Evolutionary conservation across 768 basidiomycete genomes (phyloP).

Genomic region (Neoboletus magnificus): DNA sequence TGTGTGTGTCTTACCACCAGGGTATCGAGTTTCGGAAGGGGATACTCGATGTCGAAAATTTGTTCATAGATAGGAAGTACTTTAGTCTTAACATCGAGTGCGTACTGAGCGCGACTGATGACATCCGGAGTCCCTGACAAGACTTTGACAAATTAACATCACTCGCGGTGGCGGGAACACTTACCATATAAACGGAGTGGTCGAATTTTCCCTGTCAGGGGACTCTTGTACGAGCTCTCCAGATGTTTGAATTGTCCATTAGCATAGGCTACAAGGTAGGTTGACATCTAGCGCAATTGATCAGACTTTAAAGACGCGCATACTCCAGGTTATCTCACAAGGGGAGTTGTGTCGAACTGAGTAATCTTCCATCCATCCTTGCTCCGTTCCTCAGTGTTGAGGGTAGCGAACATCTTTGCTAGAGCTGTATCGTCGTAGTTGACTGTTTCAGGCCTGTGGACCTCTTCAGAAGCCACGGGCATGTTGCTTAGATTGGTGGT

Average conservation of each 20-base stretch:
- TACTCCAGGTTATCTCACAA: slow-evolving; percentile 33
- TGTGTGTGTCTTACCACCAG: slow-evolving; percentile 55
- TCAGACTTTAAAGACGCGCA: neutral
- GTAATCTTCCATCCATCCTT: slow-evolving; percentile 72
- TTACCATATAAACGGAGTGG: slow-evolving; percentile 83
- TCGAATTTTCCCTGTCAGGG: slow-evolving; percentile 73
- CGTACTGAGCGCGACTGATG: slow-evolving; percentile 81
- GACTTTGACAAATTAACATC: neutral
- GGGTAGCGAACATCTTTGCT: slow-evolving; percentile 40
- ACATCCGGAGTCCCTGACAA: slow-evolving; percentile 69
- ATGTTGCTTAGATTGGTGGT: slow-evolving; percentile 87
- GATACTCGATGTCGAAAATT: slow-evolving; percentile 89
- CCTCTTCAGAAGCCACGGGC: slow-evolving; percentile 63
- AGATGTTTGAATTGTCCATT: slow-evolving; percentile 75
- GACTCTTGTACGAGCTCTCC: slow-evolving; percentile 73
- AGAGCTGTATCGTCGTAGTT: slow-evolving; percentile 33
- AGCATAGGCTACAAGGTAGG: slow-evolving; percentile 86
- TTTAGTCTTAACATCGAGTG: slow-evolving; percentile 79
- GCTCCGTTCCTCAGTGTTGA: slow-evolving; percentile 34
- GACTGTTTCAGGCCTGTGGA: slow-evolving; percentile 35
- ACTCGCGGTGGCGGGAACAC: slow-evolving; percentile 11
- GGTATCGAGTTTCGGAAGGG: slow-evolving; percentile 92
- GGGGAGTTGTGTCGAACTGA: slow-evolving; percentile 76
- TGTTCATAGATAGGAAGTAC: slow-evolving; percentile 90
- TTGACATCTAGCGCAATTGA: slow-evolving; percentile 54